Percentiles rank a stretch among this genome's conserved stretches.
Evolutionary conservation across 345 rosid genomes (phyloP).

Genomic region (Aegle marmelos): DNA sequence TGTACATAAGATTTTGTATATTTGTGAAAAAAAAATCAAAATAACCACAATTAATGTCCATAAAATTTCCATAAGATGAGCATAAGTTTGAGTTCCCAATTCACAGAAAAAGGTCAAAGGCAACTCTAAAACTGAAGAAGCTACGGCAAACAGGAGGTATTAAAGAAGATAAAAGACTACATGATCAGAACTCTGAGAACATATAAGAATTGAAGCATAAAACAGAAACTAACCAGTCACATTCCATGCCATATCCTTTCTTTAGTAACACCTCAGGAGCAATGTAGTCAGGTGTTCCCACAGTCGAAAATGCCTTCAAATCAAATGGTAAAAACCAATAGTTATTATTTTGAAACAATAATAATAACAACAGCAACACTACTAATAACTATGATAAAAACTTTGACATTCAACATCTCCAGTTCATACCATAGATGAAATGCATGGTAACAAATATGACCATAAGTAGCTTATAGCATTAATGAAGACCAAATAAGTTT

Average conservation of each 20-base stretch:
- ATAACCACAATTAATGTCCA: slow-evolving; percentile 1
- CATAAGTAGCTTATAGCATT: background rate
- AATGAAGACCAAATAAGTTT: background rate
- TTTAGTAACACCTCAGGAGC: slow-evolving; percentile 95
- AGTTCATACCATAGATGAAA: slow-evolving; percentile 10
- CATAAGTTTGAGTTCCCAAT: slow-evolving; percentile 4
- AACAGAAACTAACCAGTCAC: slow-evolving; percentile 82
- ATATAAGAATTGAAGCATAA: slow-evolving; percentile 6
- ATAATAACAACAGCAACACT: background rate
- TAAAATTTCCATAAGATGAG: slow-evolving; percentile 1
- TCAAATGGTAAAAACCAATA: background rate
- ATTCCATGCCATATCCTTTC: slow-evolving; percentile 99
- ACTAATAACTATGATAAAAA: background rate
- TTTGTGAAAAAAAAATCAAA: background rate
- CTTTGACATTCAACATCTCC: background rate
- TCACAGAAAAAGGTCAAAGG: background rate
- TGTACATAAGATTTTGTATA: background rate
- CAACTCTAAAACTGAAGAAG: slow-evolving; percentile 1
- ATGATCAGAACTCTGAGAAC: slow-evolving; percentile 6
- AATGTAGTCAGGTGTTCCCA: slow-evolving; percentile 95
- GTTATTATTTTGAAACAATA: background rate
- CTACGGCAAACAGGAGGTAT: background rate
- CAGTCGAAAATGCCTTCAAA: slow-evolving; percentile 90
- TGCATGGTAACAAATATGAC: slow-evolving; percentile 2
- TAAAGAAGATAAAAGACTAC: background rate